Conservation (phyloP, 345 rosid species). For the Erodium maritimum region DNA sequence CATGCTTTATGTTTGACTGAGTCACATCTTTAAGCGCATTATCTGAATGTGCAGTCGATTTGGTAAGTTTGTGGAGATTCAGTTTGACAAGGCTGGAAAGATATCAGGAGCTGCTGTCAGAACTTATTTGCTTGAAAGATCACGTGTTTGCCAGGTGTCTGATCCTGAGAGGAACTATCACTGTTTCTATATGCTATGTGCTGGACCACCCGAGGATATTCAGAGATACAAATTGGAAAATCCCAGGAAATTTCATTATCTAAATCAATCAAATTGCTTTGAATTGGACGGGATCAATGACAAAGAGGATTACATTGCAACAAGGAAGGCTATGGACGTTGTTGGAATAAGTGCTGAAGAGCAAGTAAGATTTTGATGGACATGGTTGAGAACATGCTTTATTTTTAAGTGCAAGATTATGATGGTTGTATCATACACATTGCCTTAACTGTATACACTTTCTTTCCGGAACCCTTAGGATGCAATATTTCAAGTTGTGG, state of each 20-base stretch:
- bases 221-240: slow-evolving; percentile 66
- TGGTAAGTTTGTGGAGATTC: slow-evolving; percentile 99
- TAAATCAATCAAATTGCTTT: slow-evolving; percentile 86
- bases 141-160: slow-evolving; percentile 98
- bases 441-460: not conserved
- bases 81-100: slow-evolving; percentile 73
- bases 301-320: slow-evolving; percentile 67
- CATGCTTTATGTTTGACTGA: not conserved
- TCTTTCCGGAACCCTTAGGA: slow-evolving; percentile 37
- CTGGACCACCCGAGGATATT: slow-evolving; percentile 92
- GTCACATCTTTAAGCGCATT: slow-evolving; percentile 13
- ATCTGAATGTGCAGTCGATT: slow-evolving; percentile 58
- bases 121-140: slow-evolving; percentile 95
- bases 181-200: slow-evolving; percentile 98
- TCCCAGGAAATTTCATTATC: slow-evolving; percentile 82
- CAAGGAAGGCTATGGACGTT: slow-evolving; percentile 90
- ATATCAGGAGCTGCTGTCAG: slow-evolving; percentile 98
- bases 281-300: slow-evolving; percentile 74
- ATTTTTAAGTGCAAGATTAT: slow-evolving; percentile 7
- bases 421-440: not conserved
- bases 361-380: slow-evolving; percentile 40
- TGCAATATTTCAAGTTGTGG: slow-evolving; percentile 81
- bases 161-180: slow-evolving; percentile 98
- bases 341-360: slow-evolving; percentile 81
- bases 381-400: not conserved